phyloP scores from a whole-genome alignment of 2,329 filamentous ascomycete species.

The Alternaria sp. region DNA sequence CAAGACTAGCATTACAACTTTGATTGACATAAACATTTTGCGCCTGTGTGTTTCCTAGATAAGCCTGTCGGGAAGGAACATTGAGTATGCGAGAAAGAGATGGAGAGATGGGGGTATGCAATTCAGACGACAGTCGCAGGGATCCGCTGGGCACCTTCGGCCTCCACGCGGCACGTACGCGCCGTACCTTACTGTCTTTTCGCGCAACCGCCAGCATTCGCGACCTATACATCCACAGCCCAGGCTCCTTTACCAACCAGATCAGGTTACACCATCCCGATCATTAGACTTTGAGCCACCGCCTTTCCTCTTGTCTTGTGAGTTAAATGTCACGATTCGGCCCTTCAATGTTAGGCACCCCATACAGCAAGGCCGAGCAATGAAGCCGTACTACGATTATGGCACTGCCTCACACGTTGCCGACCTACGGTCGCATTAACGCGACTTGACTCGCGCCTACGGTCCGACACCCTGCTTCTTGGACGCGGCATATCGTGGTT shows the following conservation, averaged over 20 bases:
- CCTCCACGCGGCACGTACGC: background rate
- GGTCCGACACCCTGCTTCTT: background rate
- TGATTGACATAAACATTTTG: too few species aligned
- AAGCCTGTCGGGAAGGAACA: background rate
- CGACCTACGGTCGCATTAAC: background rate
- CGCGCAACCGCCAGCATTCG: background rate
- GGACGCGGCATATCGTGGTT: background rate
- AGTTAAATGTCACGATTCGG: background rate
- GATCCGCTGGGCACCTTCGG: background rate
- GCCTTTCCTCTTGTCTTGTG: background rate
- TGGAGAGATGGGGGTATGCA: background rate
- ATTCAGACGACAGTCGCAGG: background rate
- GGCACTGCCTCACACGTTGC: constrained; percentile 4
- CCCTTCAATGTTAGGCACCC: background rate
- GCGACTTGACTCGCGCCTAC: background rate
- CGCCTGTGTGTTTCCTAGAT: background rate
- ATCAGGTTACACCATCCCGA: background rate
- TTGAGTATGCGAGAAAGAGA: background rate
- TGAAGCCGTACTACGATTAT: background rate
- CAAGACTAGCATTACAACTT: too few species aligned
- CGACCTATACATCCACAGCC: background rate
- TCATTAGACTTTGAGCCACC: background rate
- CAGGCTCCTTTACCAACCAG: background rate
- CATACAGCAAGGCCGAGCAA: background rate
- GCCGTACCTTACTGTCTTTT: background rate